Evolutionary conservation across 495 filamentous ascomycete species (phyloP).

Genomic region (Astrocystis sublimbata): DNA sequence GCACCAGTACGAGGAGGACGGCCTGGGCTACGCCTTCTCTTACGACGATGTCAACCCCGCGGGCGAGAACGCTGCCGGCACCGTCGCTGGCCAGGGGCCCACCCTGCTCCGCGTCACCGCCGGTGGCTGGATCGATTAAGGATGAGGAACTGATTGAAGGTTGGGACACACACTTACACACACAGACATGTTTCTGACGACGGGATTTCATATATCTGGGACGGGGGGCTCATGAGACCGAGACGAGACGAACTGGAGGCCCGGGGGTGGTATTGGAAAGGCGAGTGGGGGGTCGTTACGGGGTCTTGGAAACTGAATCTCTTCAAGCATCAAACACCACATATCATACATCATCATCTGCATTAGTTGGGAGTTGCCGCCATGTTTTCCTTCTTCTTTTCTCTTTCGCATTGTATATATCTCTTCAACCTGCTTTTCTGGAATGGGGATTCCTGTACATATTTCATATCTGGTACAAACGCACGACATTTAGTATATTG

Average conservation of each 20-base stretch:
- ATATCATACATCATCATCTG: no score
- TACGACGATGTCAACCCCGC: slow-evolving; percentile 52
- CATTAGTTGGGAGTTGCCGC: no score
- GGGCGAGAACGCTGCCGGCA: slow-evolving; percentile 39
- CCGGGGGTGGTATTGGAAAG: no score
- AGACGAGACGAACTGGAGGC: background rate
- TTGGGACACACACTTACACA: no score
- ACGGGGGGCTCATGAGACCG: background rate
- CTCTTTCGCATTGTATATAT: slow-evolving; percentile 14
- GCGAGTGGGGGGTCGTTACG: no score
- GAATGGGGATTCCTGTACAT: no score
- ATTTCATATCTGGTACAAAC: background rate
- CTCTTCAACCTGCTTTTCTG: background rate
- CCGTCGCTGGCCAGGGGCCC: slow-evolving; percentile 33
- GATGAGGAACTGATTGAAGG: no score
- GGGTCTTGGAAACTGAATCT: no score
- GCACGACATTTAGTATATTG: no score
- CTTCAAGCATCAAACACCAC: no score
- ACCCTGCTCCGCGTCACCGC: slow-evolving; percentile 31
- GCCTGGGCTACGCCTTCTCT: slow-evolving; percentile 49
- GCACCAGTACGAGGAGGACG: slow-evolving; percentile 45
- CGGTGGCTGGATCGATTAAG: slow-evolving; percentile 24
- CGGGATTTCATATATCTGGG: background rate
- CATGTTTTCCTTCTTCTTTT: background rate
- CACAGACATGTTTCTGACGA: background rate